Percentiles rank a stretch among this genome's conserved stretches.
phyloP scores from a whole-genome alignment of 257 asterid genomes.

The Osmanthus fragrans region DNA sequence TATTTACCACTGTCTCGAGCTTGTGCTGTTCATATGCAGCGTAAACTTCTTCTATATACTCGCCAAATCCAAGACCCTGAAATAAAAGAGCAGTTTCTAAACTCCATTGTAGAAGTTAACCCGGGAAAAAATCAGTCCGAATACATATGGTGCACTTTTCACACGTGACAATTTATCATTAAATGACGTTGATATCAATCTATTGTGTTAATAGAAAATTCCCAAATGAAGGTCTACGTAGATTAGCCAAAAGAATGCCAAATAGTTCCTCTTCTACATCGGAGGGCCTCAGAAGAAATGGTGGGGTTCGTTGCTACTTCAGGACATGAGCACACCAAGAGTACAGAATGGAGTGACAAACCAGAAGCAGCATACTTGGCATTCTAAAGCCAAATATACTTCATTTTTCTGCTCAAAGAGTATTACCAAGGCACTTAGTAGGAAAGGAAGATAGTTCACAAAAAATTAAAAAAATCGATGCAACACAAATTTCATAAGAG shows the following conservation, averaged over 20 bases:
- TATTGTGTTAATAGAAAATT: too few species aligned
- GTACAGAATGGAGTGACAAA: constrained; percentile 24
- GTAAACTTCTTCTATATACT: constrained; percentile 85
- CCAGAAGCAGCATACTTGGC: constrained; percentile 7
- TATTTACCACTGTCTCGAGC: constrained; percentile 75
- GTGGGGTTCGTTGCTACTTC: background rate
- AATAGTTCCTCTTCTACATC: too few species aligned
- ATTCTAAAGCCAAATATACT: too few species aligned
- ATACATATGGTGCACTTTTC: background rate
- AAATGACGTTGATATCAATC: background rate
- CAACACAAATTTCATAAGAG: background rate
- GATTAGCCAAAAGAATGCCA: too few species aligned
- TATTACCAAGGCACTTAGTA: too few species aligned
- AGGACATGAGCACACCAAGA: background rate
- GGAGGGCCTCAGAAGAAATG: background rate
- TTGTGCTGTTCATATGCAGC: constrained; percentile 97
- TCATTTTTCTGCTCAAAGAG: too few species aligned
- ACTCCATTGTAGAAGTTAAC: background rate
- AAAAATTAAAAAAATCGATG: too few species aligned
- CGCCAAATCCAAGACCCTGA: constrained; percentile 96
- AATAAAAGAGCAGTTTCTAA: constrained; percentile 14
- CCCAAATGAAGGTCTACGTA: too few species aligned
- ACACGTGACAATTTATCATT: too few species aligned
- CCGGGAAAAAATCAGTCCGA: too few species aligned
- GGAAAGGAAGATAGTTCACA: too few species aligned